Conservation (phyloP, 2,329 filamentous ascomycete species). For the Epichloe bromicola region DNA sequence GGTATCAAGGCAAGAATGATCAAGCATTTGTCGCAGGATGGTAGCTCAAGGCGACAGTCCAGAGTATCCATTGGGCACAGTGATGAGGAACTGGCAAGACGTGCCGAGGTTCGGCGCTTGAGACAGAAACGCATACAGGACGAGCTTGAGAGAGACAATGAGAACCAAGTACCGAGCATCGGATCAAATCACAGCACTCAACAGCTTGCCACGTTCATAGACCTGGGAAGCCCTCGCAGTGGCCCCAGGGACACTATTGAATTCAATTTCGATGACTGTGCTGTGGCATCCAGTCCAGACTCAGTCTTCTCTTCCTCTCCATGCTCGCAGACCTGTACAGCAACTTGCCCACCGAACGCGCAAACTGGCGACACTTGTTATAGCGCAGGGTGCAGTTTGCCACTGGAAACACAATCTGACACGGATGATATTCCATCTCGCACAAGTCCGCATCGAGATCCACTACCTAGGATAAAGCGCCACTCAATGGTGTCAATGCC, state of each 20-base stretch:
- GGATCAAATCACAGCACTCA: constrained; percentile 14
- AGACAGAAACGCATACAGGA: constrained; percentile 45
- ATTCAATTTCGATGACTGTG: constrained; percentile 19
- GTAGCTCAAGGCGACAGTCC: constrained; percentile 25
- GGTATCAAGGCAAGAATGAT: constrained; percentile 32
- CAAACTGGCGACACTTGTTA: not conserved
- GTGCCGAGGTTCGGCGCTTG: constrained; percentile 42
- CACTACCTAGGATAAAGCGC: not conserved
- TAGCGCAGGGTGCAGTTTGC: not conserved
- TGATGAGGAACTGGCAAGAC: constrained; percentile 39
- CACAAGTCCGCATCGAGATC: not conserved
- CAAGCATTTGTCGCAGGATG: constrained; percentile 33
- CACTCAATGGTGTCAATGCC: constrained; percentile 1
- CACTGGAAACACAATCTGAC: not conserved
- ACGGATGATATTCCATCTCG: not conserved
- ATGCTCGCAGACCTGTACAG: not conserved
- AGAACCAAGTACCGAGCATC: constrained; percentile 20
- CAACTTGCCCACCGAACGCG: not conserved
- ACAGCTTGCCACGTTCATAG: constrained; percentile 14
- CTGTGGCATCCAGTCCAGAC: not conserved
- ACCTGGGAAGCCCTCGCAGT: constrained; percentile 18
- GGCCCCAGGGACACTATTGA: constrained; percentile 38
- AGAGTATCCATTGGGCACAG: constrained; percentile 31
- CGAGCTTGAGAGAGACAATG: constrained; percentile 36
- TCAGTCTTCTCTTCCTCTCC: constrained; percentile 1